These are phyloP conservation scores for Fraxinus anomala DNA, from an alignment of 257 asterid species.

Conservation along the genomic window DNA sequence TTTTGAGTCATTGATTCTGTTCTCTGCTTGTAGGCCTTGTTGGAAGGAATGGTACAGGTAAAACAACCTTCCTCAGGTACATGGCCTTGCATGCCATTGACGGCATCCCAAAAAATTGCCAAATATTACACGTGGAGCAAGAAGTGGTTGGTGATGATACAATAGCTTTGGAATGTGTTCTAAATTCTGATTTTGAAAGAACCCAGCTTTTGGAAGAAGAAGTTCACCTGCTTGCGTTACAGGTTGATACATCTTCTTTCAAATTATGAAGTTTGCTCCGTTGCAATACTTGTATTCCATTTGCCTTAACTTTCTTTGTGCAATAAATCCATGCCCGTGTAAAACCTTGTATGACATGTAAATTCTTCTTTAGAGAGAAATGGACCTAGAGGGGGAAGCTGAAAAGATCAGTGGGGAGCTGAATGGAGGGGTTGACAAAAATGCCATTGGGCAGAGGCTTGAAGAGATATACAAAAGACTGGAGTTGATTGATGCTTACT, in stretches of 20 bases:
- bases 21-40: constrained; percentile 70
- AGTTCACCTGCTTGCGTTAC: constrained; percentile 65
- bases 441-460: constrained; percentile 60
- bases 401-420: constrained; percentile 48
- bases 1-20: constrained; percentile 21
- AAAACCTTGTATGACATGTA: constrained; percentile 12
- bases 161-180: constrained; percentile 86
- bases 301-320: constrained; percentile 21
- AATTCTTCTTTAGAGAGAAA: constrained; percentile 50
- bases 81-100: constrained; percentile 99
- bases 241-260: constrained; percentile 52
- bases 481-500: constrained; percentile 87
- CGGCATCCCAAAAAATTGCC: constrained; percentile 94
- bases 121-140: constrained; percentile 97
- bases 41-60: constrained; percentile 99
- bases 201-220: constrained; percentile 85
- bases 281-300: constrained; percentile 24
- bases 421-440: constrained; percentile 55
- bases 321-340: constrained; percentile 9
- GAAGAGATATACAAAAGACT: constrained; percentile 92
- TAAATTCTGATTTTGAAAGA: constrained; percentile 86
- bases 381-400: constrained; percentile 57
- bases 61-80: constrained; percentile 92
- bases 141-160: constrained; percentile 92
- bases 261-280: constrained; percentile 25